Conservation (phyloP, 2,329 filamentous ascomycete species). For the Ilyonectria mors-panacis region DNA sequence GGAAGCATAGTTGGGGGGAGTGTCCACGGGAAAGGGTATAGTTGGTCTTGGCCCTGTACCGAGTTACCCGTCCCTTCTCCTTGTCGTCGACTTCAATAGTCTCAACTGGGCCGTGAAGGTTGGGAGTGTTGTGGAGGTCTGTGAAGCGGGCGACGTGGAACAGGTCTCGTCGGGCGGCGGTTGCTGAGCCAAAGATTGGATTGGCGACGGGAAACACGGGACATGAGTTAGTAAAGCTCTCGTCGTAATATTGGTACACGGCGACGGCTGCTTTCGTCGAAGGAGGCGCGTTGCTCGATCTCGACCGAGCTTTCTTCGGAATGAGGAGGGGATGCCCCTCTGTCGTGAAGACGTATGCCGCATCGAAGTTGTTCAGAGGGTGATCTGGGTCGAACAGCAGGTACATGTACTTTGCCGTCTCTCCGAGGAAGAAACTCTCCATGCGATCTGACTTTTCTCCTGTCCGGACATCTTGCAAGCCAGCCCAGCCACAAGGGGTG, state of each 20-base stretch:
- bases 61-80: slow-evolving; percentile 58
- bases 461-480: slow-evolving; percentile 84
- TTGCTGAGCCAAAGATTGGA: slow-evolving; percentile 82
- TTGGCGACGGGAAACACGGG: slow-evolving; percentile 71
- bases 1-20: slow-evolving; percentile 83
- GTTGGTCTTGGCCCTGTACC: slow-evolving; percentile 74
- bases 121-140: slow-evolving; percentile 83
- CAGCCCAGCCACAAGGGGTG: slow-evolving; percentile 94
- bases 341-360: slow-evolving; percentile 93
- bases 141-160: slow-evolving; percentile 92
- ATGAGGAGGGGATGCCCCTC: slow-evolving; percentile 95
- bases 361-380: slow-evolving; percentile 88
- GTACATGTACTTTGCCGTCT: slow-evolving; percentile 97
- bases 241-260: slow-evolving; percentile 57
- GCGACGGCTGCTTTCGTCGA: slow-evolving; percentile 31
- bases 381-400: slow-evolving; percentile 89
- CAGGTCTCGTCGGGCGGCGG: slow-evolving; percentile 83
- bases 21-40: slow-evolving; percentile 96
- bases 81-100: slow-evolving; percentile 60
- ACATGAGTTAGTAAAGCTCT: slow-evolving; percentile 73
- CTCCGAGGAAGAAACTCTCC: slow-evolving; percentile 98
- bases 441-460: slow-evolving; percentile 94
- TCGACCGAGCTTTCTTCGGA: slow-evolving; percentile 62
- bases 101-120: slow-evolving; percentile 66
- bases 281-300: slow-evolving; percentile 18